Base-by-base conservation (phyloP, 2,329 filamentous ascomycete species). In the Orbilia blumenaviensis region DNA sequence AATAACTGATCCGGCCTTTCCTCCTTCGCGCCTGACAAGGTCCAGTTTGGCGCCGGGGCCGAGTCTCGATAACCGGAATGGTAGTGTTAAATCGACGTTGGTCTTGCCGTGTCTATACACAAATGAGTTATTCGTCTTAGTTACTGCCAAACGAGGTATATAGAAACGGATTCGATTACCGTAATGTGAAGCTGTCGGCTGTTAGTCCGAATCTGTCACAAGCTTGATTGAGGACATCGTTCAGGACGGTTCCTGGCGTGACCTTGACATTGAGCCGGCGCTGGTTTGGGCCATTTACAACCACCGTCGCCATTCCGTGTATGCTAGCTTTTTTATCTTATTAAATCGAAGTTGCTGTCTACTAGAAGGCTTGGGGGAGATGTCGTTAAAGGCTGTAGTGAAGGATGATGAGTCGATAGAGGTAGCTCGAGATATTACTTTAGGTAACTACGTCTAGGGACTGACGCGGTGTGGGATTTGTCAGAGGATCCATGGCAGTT, bases 31-130 rank as follows among this genome's bases (percentile, higher is more conserved):
- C 29, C 38, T 66, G 12, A 97, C 91, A 58, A 99, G 91, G 81
- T 98, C 94, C 72, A 99, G 89, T 82, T 96, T 96, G 73, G 95
- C 94, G 77, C 95, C 95, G 38, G 92, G 88, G 10, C 88, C 86
- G 4, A 99, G 89, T 58, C 93, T 92, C 3, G 93, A 91, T 27
- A 94, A 89, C 54, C 94, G 90, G 82, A 94, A 92, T 44, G 92
- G 91, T 67, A 93, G 87, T 5, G 93, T 94, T 7, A 99, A 87
- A 81, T 97, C 93, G 72, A 99, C 85, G 34, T 89, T 86, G 81
- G 94, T 97, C 83, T 94, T 92, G 82, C 93, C 93, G 83, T 94
- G 86, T 80, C 91, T 93, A 69, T 18, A 58, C 25, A 61, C 52
- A 63, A 38, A 3, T 61, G 12, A 52, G 14, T n/a, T n/a, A n/a